Base-by-base conservation (phyloP, 108 stramenopile genomes). In the Aureococcus anophagefferens region DNA sequence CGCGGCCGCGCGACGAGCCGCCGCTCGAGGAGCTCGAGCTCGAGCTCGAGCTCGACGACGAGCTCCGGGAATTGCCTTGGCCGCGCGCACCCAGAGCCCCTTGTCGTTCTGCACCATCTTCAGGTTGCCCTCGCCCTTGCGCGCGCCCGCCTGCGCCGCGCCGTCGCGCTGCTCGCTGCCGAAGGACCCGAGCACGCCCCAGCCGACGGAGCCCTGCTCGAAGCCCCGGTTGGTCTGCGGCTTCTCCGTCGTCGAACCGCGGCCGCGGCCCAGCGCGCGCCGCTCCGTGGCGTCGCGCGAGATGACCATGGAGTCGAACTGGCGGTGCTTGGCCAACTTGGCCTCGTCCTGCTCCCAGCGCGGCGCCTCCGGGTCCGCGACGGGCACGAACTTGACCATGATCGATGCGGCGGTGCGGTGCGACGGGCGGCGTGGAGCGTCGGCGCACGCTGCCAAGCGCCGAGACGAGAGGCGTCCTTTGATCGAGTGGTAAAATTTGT, bases 341-440 rank as follows among this genome's bases (percentile, higher is more conserved):
- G 51, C 51, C 25, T 59, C 51, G 51, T 59, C 51, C 51, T 59
- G 51, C 51, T 59, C 51, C 51, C 51, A 59, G 14, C 51, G 51
- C 51, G 51, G 51, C 21, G 51, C 51, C 25, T 59, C 51, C 51
- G 51, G 51, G 51, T 59, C 51, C 25, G 51, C 51, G 17, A 59
- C 51, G 51, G 51, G 51, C 21, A 59, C 51, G 25, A 59, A 59
- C 51, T 25, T 16, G 25, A 11, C 7, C 51, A 59, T 44, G 40
- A 11, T 44, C 40, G 9, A 11, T 44, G 40, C 40, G 9, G 40
- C 13, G 40, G 13, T 44, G 5, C 40, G 40, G 9, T 44, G 40
- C 40, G 40, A 44, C 9, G 40, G 40, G 9, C 13, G 5, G 40
- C 40, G 40, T 11, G 13, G 13, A 11, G 13, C 9, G 40, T 44